Base-by-base conservation (phyloP, 345 rosid species). In the Moringa oleifera region DNA sequence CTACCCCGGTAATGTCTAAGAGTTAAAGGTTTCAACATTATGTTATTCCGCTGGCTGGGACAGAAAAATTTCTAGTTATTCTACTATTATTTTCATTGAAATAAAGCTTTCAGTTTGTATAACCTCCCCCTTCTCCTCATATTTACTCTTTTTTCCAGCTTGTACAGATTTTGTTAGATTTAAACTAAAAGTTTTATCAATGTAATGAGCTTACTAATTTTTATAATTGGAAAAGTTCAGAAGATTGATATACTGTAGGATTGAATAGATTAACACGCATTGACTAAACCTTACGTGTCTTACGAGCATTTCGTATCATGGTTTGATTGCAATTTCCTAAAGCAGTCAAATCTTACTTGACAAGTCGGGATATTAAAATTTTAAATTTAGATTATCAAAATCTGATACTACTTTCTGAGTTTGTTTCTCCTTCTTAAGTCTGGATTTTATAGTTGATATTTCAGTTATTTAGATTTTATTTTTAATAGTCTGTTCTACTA, bases 1-100 rank as follows among this genome's bases (percentile, higher is more conserved):
- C 69, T 89, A 79, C 61, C 95, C 93, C 9, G 96, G 98, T 92
- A 74, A n/a, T 62, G 77, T 49, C 18, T 49, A 21, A 46, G 18
- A 25, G 20, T 10, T 51, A n/a, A n/a, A 33, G 21, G 17, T 56
- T 33, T 57, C 21, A 52, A n/a, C 7, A 17, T 17, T 25, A 47
- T 23, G 4, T 16, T 31, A 51, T 52, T 10, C 37, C 33, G 24
- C 13, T 52, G 21, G 52, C 54, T 57, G 23, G 58, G 18, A 18
- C n/a, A 23, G 51, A 15, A 41, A 41, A 4, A 50, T 5, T 25
- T 47, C 53, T 19, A 23, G 18, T 25, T 36, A 20, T 47, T 23
- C 5, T 31, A 25, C 57, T 62, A 45, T 57, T 24, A 9, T 9
- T 28, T 25, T 2, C 49, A 18, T 8, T 21, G 18, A 46, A 31